Evolutionary conservation across 345 rosid genomes (phyloP).

Genomic region (Salix suchowensis): DNA sequence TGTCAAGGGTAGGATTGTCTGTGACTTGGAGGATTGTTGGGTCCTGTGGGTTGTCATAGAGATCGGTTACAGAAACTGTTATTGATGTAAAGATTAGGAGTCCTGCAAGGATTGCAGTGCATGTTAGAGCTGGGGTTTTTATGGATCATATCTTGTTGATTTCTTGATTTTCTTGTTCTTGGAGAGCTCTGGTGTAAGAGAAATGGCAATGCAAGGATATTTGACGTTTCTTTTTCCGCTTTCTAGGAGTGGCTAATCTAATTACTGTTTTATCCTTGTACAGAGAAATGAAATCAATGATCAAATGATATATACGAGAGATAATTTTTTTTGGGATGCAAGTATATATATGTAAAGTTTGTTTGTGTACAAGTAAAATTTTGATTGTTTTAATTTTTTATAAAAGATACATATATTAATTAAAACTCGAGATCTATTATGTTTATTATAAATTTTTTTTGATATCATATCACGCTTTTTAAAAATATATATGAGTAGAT

Average conservation of each 20-base stretch:
- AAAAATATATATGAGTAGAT: too few species aligned
- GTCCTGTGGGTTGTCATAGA: not conserved
- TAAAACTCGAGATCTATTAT: too few species aligned
- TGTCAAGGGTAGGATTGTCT: not conserved
- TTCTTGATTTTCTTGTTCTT: not conserved
- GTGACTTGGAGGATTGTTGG: conserved; percentile 18
- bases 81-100: not conserved
- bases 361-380: too few species aligned
- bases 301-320: too few species aligned
- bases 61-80: not conserved
- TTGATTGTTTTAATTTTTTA: too few species aligned
- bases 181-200: not conserved
- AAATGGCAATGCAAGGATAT: not conserved
- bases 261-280: not conserved
- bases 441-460: too few species aligned
- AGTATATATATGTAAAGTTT: too few species aligned
- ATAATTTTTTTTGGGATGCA: too few species aligned
- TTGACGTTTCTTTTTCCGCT: not conserved
- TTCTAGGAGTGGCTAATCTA: too few species aligned
- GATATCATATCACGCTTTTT: too few species aligned
- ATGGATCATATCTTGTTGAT: not conserved
- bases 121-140: not conserved
- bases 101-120: not conserved
- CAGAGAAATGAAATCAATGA: too few species aligned
- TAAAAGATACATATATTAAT: too few species aligned